Conservation (phyloP, 768 basidiomycete genomes). For the Cantharellus anzutake region DNA sequence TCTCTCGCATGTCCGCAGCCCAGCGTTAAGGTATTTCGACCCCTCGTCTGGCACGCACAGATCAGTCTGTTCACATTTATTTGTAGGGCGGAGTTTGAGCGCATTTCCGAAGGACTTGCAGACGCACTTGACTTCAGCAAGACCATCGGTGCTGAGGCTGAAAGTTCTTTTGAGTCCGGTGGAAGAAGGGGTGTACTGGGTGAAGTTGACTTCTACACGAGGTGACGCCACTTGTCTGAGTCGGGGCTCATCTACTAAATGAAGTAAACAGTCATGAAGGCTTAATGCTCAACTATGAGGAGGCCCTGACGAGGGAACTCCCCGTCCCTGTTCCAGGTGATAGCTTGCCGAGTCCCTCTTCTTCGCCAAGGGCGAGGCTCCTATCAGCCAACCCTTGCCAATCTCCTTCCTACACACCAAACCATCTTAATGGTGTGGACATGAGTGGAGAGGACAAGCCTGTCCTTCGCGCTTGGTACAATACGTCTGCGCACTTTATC, state of each 20-base stretch:
- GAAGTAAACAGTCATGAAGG: conserved; percentile 58
- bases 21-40: conserved; percentile 39
- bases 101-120: conserved; percentile 62
- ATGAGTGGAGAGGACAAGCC: background rate
- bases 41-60: background rate
- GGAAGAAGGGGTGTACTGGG: conserved; percentile 54
- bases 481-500: conserved; percentile 83
- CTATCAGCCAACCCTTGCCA: background rate
- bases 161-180: conserved; percentile 43
- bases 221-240: conserved; percentile 22
- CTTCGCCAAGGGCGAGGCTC: conserved; percentile 7
- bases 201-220: conserved; percentile 88
- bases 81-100: conserved; percentile 59
- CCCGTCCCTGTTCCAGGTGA: conserved; percentile 19
- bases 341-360: background rate
- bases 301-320: conserved; percentile 66
- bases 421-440: background rate
- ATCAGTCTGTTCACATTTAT: background rate
- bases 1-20: conserved; percentile 74
- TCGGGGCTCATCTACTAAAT: background rate
- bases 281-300: conserved; percentile 79
- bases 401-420: too few relatives aligned
- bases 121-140: conserved; percentile 88
- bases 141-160: conserved; percentile 60
- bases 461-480: conserved; percentile 37